Conservation (phyloP, 2,329 filamentous ascomycete genomes). For the Trichoderma citrinoviride region DNA sequence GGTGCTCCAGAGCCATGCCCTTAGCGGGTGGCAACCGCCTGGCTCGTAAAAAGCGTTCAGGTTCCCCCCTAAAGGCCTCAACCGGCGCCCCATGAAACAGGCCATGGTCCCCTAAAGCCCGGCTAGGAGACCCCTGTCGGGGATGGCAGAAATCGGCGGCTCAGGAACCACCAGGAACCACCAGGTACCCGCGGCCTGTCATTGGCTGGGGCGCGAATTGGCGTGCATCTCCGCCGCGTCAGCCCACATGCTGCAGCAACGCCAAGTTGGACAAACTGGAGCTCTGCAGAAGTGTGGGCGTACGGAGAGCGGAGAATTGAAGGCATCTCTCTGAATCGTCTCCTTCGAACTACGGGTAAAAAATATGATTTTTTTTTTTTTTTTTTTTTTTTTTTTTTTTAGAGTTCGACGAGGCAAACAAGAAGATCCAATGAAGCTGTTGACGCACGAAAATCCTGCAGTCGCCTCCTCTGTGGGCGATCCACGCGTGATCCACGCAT, state of each 20-base stretch:
- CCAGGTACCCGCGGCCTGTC: slow-evolving; percentile 20
- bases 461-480: not conserved
- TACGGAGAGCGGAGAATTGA: not conserved
- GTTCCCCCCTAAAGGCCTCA: not conserved
- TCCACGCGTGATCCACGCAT: slow-evolving; percentile 12
- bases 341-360: no score
- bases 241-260: slow-evolving; percentile 12
- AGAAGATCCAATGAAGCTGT: not conserved
- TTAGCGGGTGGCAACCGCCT: slow-evolving; percentile 1
- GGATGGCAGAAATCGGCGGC: not conserved
- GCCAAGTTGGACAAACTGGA: not conserved
- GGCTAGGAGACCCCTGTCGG: slow-evolving; percentile 1
- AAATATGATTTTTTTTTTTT: no score
- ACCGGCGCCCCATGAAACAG: slow-evolving; percentile 1
- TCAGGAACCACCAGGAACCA: slow-evolving; percentile 23
- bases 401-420: not conserved
- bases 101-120: not conserved
- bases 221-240: slow-evolving; percentile 15
- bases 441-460: not conserved
- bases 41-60: not conserved
- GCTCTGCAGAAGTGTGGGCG: not conserved
- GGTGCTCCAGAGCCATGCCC: not conserved
- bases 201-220: slow-evolving; percentile 17
- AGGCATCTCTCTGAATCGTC: no score
- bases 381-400: no score